A percentile compares a stretch with the other conserved stretches of the same genome.
phyloP scores from a whole-genome alignment of 257 asterid genomes.

The Rehmannia glutinosa region DNA sequence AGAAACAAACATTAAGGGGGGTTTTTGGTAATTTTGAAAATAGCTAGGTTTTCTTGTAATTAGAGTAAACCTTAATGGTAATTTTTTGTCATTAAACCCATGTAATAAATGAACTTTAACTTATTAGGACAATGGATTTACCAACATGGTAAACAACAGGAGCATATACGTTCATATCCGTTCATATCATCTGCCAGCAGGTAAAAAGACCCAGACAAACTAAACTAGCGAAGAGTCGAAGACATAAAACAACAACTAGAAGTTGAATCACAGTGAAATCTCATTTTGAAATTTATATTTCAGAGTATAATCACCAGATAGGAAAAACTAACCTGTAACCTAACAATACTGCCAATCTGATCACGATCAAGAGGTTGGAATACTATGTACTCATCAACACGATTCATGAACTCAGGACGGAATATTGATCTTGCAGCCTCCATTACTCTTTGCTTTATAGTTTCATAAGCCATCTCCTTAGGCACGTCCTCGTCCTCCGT shows the following conservation, averaged over 20 bases:
- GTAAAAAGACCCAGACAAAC: neutral
- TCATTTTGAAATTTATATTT: neutral
- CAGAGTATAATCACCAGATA: neutral
- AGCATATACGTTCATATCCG: too few species aligned
- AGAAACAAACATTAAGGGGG: too few species aligned
- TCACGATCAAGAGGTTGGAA: conserved; percentile 91
- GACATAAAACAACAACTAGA: neutral
- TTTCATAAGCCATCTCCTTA: conserved; percentile 66
- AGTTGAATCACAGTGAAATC: neutral
- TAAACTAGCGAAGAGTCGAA: neutral
- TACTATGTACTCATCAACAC: conserved; percentile 89
- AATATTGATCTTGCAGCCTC: conserved; percentile 82
- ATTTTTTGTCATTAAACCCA: too few species aligned
- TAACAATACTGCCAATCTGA: conserved; percentile 63
- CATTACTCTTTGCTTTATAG: conserved; percentile 67
- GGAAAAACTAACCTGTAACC: conserved; percentile 55
- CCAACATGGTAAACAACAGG: too few species aligned
- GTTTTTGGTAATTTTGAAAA: too few species aligned
- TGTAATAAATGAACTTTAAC: too few species aligned
- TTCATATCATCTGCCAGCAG: neutral
- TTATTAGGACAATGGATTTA: too few species aligned
- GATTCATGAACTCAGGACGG: conserved; percentile 97
- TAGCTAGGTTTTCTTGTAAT: too few species aligned
- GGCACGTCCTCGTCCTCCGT: conserved; percentile 47
- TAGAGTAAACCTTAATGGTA: too few species aligned